Conservation (phyloP, 2,329 filamentous ascomycete species). For the Rugonectria rugulosa region DNA sequence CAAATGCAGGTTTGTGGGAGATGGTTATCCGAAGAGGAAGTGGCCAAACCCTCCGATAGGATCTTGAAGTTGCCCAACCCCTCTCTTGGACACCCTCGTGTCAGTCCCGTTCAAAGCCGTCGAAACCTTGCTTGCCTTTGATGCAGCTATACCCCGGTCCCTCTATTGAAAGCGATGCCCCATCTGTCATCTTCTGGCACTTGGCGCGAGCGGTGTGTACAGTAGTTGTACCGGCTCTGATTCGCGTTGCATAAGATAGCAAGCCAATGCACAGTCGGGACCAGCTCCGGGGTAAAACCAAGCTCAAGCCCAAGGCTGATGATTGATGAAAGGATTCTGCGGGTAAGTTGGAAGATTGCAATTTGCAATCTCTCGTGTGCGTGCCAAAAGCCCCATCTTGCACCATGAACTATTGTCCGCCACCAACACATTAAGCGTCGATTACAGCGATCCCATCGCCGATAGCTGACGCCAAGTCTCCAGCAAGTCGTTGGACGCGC, state of each 20-base stretch:
- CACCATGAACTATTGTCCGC: constrained; percentile 18
- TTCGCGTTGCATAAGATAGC: too few species aligned
- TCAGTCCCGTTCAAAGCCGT: constrained; percentile 22
- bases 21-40: constrained; percentile 28
- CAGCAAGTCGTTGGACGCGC: constrained; percentile 24
- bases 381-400: constrained; percentile 13
- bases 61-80: constrained; percentile 5
- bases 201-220: constrained; percentile 17
- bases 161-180: neutral
- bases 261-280: too few species aligned
- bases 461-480: constrained; percentile 21
- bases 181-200: neutral
- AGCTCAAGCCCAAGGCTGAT: too few species aligned
- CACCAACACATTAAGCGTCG: constrained; percentile 19
- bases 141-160: neutral
- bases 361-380: constrained; percentile 22
- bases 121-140: constrained; percentile 24
- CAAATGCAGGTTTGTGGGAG: constrained; percentile 17
- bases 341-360: constrained; percentile 2
- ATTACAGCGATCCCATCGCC: constrained; percentile 28
- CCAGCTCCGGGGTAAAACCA: too few species aligned
- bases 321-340: too few species aligned
- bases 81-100: constrained; percentile 17
- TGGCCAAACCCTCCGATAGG: constrained; percentile 34
- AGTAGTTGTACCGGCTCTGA: too few species aligned